Evolutionary conservation across 805 yeast genomes (phyloP), one percentile per base, ranked within the genome.

Genomic region (Candida boleticola): DNA sequence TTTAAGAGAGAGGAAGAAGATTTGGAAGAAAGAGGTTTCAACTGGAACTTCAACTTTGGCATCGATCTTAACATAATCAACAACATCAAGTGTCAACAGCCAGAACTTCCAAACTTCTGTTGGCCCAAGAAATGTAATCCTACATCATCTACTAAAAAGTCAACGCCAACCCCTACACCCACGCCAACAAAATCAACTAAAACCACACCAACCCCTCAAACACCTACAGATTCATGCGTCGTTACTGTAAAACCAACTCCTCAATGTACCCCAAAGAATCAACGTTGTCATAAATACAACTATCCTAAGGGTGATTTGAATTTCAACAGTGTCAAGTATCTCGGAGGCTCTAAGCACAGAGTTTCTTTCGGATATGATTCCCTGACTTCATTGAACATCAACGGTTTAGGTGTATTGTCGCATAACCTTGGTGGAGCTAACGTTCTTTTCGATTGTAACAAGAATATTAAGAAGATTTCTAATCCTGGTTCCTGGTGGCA

Each of bases 31-130:
- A 36, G 39, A 26, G 22, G 29, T 14, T 22, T 22, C 14, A n/a
- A 25, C 19, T 22, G n/a, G 19, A 36, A 22, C n/a, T 13, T 17
- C 22, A 16, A 29, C 18, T 30, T 36, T 25, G 39, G 32, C 13
- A 18, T 33, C 13, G 26, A 33, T 33, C 9, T 19, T 14, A 33
- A 21, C 27, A 5, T 19, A 21, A 4, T 36, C 14, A 21, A 16
- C 14, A 27, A 29, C 10, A 6, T 37, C 11, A 19, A 37, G 19
- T 37, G 40, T 19, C 16, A 29, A 13, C 26, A n/a, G 4, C 33
- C 33, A 18, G n/a, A 18, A 16, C 18, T 43, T 16, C 46, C 43
- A n/a, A 40, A 40, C 31, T 43, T 33, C 43, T 46, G 44, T 36
- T 36, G 44, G 43, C 14, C 32, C 21, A 37, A 37, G 36, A 29